phyloP scores from a whole-genome alignment of 805 yeast genomes.

The Kurtzmaniella cleridarum region DNA sequence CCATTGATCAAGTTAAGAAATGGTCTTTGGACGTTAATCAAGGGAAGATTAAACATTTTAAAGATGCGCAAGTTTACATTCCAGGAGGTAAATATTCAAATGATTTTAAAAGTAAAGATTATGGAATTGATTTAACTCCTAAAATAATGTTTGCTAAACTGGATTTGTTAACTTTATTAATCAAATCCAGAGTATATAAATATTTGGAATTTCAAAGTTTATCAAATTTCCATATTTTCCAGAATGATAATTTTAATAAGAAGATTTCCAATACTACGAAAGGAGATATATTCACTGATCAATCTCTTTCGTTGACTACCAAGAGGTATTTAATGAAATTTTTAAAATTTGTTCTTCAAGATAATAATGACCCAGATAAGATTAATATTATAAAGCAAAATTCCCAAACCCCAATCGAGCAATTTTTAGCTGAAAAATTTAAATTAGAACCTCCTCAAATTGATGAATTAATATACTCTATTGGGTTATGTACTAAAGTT shows the following conservation, averaged over 20 bases:
- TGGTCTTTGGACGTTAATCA: slow-evolving; percentile 76
- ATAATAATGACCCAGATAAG: slow-evolving; percentile 55
- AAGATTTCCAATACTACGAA: slow-evolving; percentile 75
- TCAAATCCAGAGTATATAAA: slow-evolving; percentile 82
- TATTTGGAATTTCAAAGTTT: slow-evolving; percentile 90
- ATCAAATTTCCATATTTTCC: slow-evolving; percentile 88
- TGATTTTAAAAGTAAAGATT: slow-evolving; percentile 59
- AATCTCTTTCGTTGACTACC: slow-evolving; percentile 63
- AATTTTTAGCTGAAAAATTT: slow-evolving; percentile 60
- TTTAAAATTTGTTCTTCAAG: slow-evolving; percentile 71
- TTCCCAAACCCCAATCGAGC: slow-evolving; percentile 49
- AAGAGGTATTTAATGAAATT: slow-evolving; percentile 88
- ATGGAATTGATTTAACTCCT: slow-evolving; percentile 85
- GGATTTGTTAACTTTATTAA: slow-evolving; percentile 72
- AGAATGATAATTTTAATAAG: slow-evolving; percentile 77
- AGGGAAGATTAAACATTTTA: slow-evolving; percentile 40
- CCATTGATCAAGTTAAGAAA: slow-evolving; percentile 75
- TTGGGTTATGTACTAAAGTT: slow-evolving; percentile 68
- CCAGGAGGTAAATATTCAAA: slow-evolving; percentile 50
- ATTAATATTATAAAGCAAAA: slow-evolving; percentile 53
- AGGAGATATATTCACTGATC: slow-evolving; percentile 91
- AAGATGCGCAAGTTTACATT: slow-evolving; percentile 75
- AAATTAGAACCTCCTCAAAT: slow-evolving; percentile 69
- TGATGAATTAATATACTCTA: slow-evolving; percentile 77
- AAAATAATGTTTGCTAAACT: slow-evolving; percentile 84